Conservation (phyloP, 164 flowering plant species). For the Paratinospora sagittata region DNA sequence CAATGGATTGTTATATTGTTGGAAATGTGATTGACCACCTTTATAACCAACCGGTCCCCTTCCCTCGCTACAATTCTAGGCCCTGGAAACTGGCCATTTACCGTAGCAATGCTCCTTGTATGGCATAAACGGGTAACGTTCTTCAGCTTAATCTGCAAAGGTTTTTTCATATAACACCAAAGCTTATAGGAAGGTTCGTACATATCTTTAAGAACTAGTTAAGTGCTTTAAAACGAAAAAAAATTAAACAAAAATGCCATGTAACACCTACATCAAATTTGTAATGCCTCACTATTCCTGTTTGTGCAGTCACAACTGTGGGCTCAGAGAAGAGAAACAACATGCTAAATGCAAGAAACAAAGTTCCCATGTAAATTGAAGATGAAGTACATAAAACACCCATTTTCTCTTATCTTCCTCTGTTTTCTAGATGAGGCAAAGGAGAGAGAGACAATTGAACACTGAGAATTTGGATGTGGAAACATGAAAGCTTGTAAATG, state of each 20-base stretch:
- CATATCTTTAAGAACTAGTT: too few relatives aligned
- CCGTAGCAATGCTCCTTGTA: slow-evolving; percentile 15
- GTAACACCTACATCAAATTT: slow-evolving; percentile 31
- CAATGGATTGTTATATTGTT: slow-evolving; percentile 17
- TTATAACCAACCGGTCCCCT: slow-evolving; percentile 16
- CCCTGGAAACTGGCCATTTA: slow-evolving; percentile 25
- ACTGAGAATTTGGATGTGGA: neutral
- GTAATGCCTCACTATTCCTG: slow-evolving; percentile 38
- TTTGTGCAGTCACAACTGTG: slow-evolving; percentile 11
- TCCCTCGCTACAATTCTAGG: slow-evolving; percentile 28
- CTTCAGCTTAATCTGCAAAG: slow-evolving; percentile 14
- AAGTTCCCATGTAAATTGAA: slow-evolving; percentile 7
- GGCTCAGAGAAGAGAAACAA: slow-evolving; percentile 18
- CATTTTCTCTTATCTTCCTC: slow-evolving; percentile 16
- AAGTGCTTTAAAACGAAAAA: too few relatives aligned
- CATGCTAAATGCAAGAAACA: slow-evolving; percentile 6
- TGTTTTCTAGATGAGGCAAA: too few relatives aligned
- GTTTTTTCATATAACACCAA: neutral
- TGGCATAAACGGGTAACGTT: slow-evolving; percentile 16
- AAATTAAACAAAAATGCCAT: neutral
- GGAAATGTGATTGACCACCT: slow-evolving; percentile 15
- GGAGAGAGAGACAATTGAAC: slow-evolving; percentile 6
- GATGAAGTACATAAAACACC: slow-evolving; percentile 11
- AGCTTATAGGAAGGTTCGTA: neutral
- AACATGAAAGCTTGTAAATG: neutral